A percentile compares a stretch with the other conserved stretches of the same genome.
Evolutionary conservation across 257 asterid species (phyloP).

Genomic region (Voacanga thouarsii): DNA sequence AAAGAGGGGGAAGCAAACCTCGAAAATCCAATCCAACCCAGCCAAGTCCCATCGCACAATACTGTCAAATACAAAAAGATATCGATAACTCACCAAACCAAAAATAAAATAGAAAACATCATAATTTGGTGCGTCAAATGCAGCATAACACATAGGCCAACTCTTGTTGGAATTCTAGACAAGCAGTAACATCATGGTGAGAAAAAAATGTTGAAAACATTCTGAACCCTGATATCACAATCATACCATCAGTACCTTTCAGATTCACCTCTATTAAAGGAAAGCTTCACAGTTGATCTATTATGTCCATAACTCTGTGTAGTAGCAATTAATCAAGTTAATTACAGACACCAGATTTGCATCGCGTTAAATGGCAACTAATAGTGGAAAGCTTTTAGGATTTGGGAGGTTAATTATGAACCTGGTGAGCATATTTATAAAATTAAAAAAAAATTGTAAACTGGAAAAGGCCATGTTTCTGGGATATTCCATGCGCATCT

Average conservation of each 20-base stretch:
- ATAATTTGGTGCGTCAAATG: neutral
- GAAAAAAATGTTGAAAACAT: neutral
- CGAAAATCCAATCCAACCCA: conserved; percentile 97
- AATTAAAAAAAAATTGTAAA: neutral
- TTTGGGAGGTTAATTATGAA: neutral
- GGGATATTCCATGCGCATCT: no score
- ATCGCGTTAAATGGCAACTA: neutral
- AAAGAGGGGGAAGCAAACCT: conserved; percentile 94
- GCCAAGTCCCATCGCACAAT: conserved; percentile 96
- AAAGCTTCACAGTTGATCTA: neutral
- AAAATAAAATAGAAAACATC: neutral
- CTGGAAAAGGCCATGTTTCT: no score
- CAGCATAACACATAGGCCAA: neutral
- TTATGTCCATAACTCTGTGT: neutral
- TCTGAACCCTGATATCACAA: neutral
- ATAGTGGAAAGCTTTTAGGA: neutral
- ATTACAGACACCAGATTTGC: neutral
- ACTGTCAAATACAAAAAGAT: conserved; percentile 49
- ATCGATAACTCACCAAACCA: conserved; percentile 5
- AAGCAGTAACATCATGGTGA: conserved; percentile 3
- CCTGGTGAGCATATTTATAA: neutral
- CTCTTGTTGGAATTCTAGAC: neutral
- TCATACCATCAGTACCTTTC: neutral
- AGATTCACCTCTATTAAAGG: neutral
- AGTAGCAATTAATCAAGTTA: neutral